Evolutionary conservation across 345 rosid species (phyloP).

Genomic region (Pugionium dolabratum): DNA sequence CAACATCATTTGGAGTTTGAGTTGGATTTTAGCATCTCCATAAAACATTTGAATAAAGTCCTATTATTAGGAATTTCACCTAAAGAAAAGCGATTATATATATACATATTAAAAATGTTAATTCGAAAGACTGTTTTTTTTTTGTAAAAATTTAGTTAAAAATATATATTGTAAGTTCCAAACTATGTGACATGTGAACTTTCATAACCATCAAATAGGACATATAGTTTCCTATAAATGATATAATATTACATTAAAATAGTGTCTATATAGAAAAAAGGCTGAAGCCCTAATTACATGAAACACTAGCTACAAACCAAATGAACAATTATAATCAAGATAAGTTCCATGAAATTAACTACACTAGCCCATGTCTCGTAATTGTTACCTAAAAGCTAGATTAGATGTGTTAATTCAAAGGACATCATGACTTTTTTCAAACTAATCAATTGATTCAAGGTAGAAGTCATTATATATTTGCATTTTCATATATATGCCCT

Average conservation of each 20-base stretch:
- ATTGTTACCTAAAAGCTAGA: neutral
- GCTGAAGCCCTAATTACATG: constrained; percentile 11
- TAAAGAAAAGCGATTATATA: too few relatives aligned
- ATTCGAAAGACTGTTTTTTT: too few relatives aligned
- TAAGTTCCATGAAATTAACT: constrained; percentile 10
- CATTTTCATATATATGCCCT: neutral
- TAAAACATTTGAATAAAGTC: too few relatives aligned
- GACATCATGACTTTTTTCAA: constrained; percentile 15
- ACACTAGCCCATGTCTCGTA: neutral
- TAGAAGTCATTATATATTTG: neutral
- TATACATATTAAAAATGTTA: too few relatives aligned
- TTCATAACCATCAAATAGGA: neutral
- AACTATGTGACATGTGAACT: neutral
- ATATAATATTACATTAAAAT: neutral
- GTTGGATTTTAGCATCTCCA: too few relatives aligned
- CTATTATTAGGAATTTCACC: too few relatives aligned
- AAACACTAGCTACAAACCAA: neutral
- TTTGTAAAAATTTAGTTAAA: too few relatives aligned
- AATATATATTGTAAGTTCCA: too few relatives aligned
- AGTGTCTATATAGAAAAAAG: neutral
- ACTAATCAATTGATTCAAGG: neutral
- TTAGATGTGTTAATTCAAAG: constrained; percentile 13
- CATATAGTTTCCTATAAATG: neutral
- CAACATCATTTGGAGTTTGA: constrained; percentile 12
- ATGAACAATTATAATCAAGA: neutral